Conservation (phyloP, 2,329 filamentous ascomycete species). For the Ceratocystis destructans region DNA sequence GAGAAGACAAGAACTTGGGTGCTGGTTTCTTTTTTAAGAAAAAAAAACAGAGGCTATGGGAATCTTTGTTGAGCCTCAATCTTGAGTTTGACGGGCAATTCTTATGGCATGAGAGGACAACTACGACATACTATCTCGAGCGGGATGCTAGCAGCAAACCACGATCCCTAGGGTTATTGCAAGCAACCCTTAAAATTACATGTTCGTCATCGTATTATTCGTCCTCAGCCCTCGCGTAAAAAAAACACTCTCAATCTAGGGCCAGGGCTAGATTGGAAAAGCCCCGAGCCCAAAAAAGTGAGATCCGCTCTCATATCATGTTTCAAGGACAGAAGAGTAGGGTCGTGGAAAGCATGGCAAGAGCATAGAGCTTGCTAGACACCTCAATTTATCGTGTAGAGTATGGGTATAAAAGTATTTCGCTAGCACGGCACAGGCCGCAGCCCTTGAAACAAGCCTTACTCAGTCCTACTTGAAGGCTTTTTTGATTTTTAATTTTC, state of each 20-base stretch:
- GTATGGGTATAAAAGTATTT: background rate
- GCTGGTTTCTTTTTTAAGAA: too few relatives aligned
- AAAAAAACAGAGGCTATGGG: background rate
- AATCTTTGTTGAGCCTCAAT: background rate
- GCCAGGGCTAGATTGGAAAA: background rate
- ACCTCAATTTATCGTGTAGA: background rate
- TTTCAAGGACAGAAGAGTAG: background rate
- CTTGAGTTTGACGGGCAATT: background rate
- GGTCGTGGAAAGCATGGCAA: background rate
- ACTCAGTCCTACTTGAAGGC: background rate
- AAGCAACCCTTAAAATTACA: background rate
- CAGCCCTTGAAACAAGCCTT: background rate
- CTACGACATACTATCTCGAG: background rate
- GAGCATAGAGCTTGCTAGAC: background rate
- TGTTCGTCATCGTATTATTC: background rate
- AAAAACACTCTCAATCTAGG: background rate
- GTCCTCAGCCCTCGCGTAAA: background rate
- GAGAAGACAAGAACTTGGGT: too few relatives aligned
- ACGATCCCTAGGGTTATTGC: background rate
- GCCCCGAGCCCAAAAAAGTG: background rate
- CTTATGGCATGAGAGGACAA: too few relatives aligned
- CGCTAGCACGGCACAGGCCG: constrained; percentile 7
- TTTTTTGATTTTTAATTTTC: background rate
- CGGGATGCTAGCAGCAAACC: background rate
- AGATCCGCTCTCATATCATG: background rate